Evolutionary conservation across 495 filamentous ascomycete genomes (phyloP).

Genomic region (Tuber brumale): DNA sequence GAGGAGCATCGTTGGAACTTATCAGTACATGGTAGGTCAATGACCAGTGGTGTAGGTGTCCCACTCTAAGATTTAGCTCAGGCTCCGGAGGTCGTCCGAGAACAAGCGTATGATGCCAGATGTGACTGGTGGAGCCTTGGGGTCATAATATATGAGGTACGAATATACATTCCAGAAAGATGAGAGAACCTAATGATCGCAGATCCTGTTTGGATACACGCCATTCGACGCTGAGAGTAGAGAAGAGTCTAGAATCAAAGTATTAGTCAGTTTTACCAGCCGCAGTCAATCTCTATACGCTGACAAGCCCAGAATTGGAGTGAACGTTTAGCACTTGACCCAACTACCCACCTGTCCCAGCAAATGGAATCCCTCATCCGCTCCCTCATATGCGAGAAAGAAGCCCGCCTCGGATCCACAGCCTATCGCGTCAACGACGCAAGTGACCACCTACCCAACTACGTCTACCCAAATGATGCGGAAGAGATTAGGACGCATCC

Average conservation of each 20-base stretch:
- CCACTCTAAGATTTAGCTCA: background rate
- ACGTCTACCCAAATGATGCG: conserved; percentile 74
- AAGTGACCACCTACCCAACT: conserved; percentile 44
- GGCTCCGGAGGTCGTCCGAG: conserved; percentile 87
- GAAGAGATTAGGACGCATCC: conserved; percentile 69
- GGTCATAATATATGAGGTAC: conserved; percentile 78
- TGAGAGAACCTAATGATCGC: conserved; percentile 10
- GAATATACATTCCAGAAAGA: background rate
- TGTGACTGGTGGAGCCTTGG: conserved; percentile 98
- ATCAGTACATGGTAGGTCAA: conserved; percentile 65
- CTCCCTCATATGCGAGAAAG: conserved; percentile 68
- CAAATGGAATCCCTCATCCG: conserved; percentile 67
- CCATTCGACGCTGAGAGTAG: conserved; percentile 78
- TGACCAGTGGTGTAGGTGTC: background rate
- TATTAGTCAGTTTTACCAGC: conserved; percentile 54
- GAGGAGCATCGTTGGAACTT: conserved; percentile 85
- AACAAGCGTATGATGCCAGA: conserved; percentile 76
- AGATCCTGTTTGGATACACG: conserved; percentile 84
- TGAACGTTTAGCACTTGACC: conserved; percentile 57
- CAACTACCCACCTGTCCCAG: conserved; percentile 53
- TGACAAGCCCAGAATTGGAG: conserved; percentile 43
- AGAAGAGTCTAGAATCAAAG: conserved; percentile 72
- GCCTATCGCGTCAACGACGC: conserved; percentile 22
- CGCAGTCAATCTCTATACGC: conserved; percentile 28
- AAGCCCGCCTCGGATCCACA: conserved; percentile 63